phyloP scores from a whole-genome alignment of 78 protist genomes.

The Mastigamoeba balamuthi region DNA sequence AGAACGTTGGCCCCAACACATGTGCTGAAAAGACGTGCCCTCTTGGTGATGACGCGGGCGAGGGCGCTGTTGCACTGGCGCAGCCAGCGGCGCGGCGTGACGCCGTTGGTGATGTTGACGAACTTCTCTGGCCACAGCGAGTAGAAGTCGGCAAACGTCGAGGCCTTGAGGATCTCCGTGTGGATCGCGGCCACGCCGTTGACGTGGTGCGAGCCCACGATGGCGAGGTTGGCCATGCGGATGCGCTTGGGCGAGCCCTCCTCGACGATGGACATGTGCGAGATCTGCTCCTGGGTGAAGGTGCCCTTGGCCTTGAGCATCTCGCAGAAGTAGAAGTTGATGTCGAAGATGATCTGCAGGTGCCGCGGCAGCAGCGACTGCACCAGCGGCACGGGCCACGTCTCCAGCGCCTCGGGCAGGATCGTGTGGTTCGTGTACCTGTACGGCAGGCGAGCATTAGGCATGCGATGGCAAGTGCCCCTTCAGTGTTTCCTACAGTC shows the following conservation, averaged over 20 bases:
- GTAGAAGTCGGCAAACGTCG: constrained; percentile 66
- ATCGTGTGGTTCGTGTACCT: constrained; percentile 97
- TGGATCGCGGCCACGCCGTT: constrained; percentile 96
- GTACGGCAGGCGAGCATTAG: too few species aligned
- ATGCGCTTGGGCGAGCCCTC: constrained; percentile 60
- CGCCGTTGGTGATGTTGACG: constrained; percentile 92
- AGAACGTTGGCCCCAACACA: too few species aligned
- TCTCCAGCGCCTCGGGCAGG: constrained; percentile 95
- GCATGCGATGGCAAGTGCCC: too few species aligned
- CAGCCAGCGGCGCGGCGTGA: constrained; percentile 95
- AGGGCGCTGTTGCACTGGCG: constrained; percentile 76
- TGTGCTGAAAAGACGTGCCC: too few species aligned
- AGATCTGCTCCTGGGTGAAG: constrained; percentile 26
- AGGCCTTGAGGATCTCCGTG: constrained; percentile 67
- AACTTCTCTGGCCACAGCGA: constrained; percentile 73
- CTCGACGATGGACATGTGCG: constrained; percentile 76
- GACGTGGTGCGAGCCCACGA: constrained; percentile 76
- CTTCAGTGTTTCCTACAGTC: too few species aligned
- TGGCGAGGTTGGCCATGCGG: constrained; percentile 88
- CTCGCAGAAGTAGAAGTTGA: too few species aligned
- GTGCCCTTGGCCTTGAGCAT: too few species aligned
- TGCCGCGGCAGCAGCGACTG: constrained; percentile 84
- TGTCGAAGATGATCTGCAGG: constrained; percentile 86
- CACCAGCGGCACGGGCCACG: constrained; percentile 84
- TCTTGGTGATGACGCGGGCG: constrained; percentile 42